Conservation (phyloP, 2,329 filamentous ascomycete species). For the Colletotrichum tropicale region DNA sequence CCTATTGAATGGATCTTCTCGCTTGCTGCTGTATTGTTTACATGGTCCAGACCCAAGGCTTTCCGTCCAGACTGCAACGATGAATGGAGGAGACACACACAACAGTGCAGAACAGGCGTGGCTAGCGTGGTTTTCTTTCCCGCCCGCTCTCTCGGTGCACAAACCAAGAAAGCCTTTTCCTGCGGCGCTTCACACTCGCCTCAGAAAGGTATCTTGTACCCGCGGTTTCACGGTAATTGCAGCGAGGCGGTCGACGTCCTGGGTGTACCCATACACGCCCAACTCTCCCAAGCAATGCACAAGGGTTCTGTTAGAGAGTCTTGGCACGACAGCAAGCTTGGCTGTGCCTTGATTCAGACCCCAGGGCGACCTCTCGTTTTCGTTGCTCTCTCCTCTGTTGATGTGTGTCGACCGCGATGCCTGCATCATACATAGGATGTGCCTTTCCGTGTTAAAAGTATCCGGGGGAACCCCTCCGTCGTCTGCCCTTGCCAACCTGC, state of each 20-base stretch:
- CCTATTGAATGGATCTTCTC: background rate
- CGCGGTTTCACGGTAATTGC: background rate
- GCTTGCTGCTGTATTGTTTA: background rate
- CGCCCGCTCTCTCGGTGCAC: background rate
- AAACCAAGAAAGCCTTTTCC: background rate
- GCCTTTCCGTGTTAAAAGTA: background rate
- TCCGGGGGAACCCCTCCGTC: background rate
- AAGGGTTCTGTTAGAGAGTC: constrained; percentile 4
- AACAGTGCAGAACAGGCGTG: background rate
- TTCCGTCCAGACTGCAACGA: background rate
- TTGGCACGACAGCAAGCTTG: constrained; percentile 19
- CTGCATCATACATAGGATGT: background rate
- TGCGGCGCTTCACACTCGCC: background rate
- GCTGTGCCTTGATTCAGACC: constrained; percentile 14
- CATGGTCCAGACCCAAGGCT: background rate
- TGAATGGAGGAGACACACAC: background rate
- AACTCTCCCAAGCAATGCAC: constrained; percentile 1
- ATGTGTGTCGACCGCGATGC: background rate
- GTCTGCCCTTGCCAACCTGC: background rate
- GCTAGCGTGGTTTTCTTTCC: background rate
- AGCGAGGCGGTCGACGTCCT: background rate
- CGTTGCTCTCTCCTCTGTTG: background rate
- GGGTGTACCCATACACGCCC: constrained; percentile 8
- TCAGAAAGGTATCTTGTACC: background rate
- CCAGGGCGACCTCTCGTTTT: background rate